Base-by-base conservation (phyloP, 1,139 yeast species). In the Kluyveromyces marxianus region DNA sequence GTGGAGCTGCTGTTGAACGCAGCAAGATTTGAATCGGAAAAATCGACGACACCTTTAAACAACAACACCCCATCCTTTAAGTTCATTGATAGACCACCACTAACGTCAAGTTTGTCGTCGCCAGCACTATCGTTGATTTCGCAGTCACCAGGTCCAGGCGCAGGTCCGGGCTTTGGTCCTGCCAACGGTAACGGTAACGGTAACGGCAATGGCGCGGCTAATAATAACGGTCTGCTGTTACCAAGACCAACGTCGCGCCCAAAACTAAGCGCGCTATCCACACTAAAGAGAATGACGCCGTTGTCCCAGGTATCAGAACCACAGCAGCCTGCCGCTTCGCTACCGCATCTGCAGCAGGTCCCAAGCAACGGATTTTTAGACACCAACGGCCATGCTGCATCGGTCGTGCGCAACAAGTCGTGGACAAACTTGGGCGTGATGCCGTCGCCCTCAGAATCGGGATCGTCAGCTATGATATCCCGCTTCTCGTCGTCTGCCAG, bases 281-380 rank as follows among this genome's bases (percentile, higher is more conserved):
- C 67, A 3, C 46, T 69, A 46, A 68, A 68, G 52, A 55, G 67
- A 54, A 67, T 68, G 71, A 68, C 71, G 0, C 71, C 71, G 6
- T 41, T 58, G 14, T 28, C 41, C 29, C 33, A 27, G 14, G 21
- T 4, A 4, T 29, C 34, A 21, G 41, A 37, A 4, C 7, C 27
- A 26, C 41, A 21, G 21, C 25, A 37, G 26, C 25, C 28, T 6
- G 5, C 14, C 4, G 14, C 14, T 10, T 21, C 8, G 7, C 7
- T 10, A 4, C 34, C 8, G 25, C 14, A 37, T 4, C 10, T 34
- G 21, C 25, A 40, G 34, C 32, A 4, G 7, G 7, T 21, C 24
- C 8, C 39, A 7, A 26, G 14, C 30, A 6, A 26, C 21, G 4
- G 21, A 4, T 6, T 27, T 21, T 8, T 30, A 30, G 24, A 6